Percentiles rank a stretch among this genome's conserved stretches.
These are phyloP conservation scores for Aspergillus funiculosus DNA, from an alignment of 495 filamentous ascomycete species.

Conservation along the genomic window DNA sequence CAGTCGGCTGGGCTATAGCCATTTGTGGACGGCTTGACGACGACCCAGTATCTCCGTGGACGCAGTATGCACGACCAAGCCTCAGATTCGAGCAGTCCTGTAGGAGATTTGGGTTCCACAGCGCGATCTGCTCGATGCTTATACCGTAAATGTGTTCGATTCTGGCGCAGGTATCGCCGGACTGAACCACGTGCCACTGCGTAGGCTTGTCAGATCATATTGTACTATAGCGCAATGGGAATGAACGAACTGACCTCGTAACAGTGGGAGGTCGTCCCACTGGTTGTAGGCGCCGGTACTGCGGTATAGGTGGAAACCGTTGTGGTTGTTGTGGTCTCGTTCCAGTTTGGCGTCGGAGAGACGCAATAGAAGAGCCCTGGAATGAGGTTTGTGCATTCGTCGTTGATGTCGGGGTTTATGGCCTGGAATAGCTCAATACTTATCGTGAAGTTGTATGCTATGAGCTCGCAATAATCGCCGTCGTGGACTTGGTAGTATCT, in stretches of 20 bases:
- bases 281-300: conserved; percentile 8
- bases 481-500: conserved; percentile 6
- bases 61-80: conserved; percentile 6
- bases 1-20: too few species aligned
- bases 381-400: conserved; percentile 13
- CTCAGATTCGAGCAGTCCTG: conserved; percentile 9
- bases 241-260: neutral
- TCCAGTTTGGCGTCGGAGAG: conserved; percentile 7
- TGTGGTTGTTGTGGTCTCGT: conserved; percentile 4
- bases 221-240: too few species aligned
- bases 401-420: conserved; percentile 11
- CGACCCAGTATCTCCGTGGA: conserved; percentile 11
- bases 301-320: neutral
- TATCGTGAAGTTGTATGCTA: conserved; percentile 5
- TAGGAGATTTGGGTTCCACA: conserved; percentile 9
- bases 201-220: neutral
- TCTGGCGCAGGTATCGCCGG: conserved; percentile 8
- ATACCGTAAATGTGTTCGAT: conserved; percentile 2
- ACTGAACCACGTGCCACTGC: conserved; percentile 13
- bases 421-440: conserved; percentile 5
- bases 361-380: conserved; percentile 12
- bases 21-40: too few species aligned
- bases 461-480: conserved; percentile 12
- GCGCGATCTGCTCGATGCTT: neutral
- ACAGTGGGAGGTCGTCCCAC: conserved; percentile 4